Percentiles rank a stretch among this genome's conserved stretches.
These are phyloP conservation scores for Citrus mangshanensis DNA, from an alignment of 345 rosid species.

Conservation along the genomic window DNA sequence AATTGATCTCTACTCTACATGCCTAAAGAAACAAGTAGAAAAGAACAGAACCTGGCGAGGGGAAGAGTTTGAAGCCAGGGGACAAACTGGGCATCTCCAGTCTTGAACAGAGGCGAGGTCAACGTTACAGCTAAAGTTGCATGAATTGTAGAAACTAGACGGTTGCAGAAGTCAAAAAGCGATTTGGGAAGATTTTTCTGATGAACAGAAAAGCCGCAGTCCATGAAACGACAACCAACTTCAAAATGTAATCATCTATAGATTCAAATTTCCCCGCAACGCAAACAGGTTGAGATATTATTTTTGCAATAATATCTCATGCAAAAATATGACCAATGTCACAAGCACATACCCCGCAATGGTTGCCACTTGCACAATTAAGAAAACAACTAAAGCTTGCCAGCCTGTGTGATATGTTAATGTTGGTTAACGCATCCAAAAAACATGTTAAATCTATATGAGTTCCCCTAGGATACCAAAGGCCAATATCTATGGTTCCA, in stretches of 20 bases:
- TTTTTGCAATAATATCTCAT: too few species aligned
- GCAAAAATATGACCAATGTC: too few species aligned
- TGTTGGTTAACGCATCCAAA: too few species aligned
- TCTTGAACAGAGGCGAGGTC: conserved; percentile 61
- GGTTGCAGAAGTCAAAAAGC: conserved; percentile 68
- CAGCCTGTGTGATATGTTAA: too few species aligned
- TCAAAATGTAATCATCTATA: conserved; percentile 45
- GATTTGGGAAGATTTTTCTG: conserved; percentile 42
- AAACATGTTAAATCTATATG: too few species aligned
- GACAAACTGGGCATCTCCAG: conserved; percentile 72
- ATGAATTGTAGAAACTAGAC: conserved; percentile 64
- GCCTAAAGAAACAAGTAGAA: not conserved
- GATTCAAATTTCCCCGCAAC: not conserved
- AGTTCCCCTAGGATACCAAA: too few species aligned
- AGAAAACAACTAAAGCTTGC: too few species aligned
- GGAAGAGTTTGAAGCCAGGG: conserved; percentile 58
- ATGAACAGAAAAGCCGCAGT: conserved; percentile 33
- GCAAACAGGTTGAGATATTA: too few species aligned
- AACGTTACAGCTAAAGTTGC: conserved; percentile 56
- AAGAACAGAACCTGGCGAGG: conserved; percentile 40
- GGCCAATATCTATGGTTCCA: too few species aligned
- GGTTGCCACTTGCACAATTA: too few species aligned
- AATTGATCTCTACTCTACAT: not conserved
- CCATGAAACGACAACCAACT: conserved; percentile 54
- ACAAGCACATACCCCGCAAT: too few species aligned